Evolutionary conservation across 805 yeast genomes (phyloP), one percentile per base, ranked within the genome.

Genomic region (Lipomyces yamadae): DNA sequence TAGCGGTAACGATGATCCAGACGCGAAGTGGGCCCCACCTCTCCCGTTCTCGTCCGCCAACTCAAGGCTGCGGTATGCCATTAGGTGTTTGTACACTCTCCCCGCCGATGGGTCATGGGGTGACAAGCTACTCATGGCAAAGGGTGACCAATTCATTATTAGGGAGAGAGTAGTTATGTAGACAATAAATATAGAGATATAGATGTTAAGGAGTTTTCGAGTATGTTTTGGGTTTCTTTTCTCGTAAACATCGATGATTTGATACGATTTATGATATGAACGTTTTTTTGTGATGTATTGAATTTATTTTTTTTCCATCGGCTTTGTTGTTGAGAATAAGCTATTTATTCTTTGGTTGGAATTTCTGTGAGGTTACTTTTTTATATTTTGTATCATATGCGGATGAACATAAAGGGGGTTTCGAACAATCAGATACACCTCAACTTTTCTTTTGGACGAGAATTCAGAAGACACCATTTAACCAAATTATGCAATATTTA

Each of bases 51-150:
- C 57, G 15, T 58, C 65, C 7, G 57, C 67, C 11, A 57, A 56
- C 56, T 63, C 70, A 32, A 53, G 58, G 8, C 35, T 66, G 48
- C 60, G 71, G n/a, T 68, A 68, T 33, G 71, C 71, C 32, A 33
- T 66, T 15, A 63, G 71, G 33, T 68, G 71, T 37, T 48, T 68
- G 7, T 68, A 68, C 56, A 48, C 71, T 7, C 57, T 68, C 13
- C 71, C 71, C 7, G 71, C 71, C 7, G 63, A 68, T 54, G 60
- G 67, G 18, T 61, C 66, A 29, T 68, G 71, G 71, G 71, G 71
- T n/a, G 71, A 68, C 42, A 65, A 66, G 65, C 34, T 68, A 13
- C 54, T 68, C 30, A 60, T 68, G 63, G 13, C 65, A 8, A 60
- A 57, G 30, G 71, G 67, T 56, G 71, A 68, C 58, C 55, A 53